Percentiles rank a stretch among this genome's conserved stretches.
Evolutionary conservation across 78 protist species (phyloP).

Genomic region (Speleostelium caveatum): DNA sequence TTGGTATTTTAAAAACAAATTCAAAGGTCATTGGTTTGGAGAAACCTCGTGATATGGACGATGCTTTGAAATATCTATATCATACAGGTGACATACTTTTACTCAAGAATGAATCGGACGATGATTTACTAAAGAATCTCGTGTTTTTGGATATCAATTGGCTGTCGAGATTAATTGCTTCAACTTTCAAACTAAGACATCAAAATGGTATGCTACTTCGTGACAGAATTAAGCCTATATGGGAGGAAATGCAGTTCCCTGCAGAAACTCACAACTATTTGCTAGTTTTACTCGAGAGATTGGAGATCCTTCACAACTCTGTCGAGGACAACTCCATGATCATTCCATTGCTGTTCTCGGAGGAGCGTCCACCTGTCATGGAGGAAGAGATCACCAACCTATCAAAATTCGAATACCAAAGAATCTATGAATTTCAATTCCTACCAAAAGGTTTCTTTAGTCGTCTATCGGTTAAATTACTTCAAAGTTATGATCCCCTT

Average conservation of each 20-base stretch:
- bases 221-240: conserved; percentile 12
- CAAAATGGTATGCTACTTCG: conserved; percentile 41
- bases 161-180: conserved; percentile 30
- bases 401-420: not conserved
- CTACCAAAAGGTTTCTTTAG: conserved; percentile 71
- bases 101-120: conserved; percentile 20
- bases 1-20: not conserved
- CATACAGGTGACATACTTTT: conserved; percentile 35
- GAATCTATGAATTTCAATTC: conserved; percentile 58
- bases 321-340: conserved; percentile 19
- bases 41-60: conserved; percentile 29
- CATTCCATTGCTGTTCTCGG: conserved; percentile 44
- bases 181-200: conserved; percentile 12
- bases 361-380: conserved; percentile 53
- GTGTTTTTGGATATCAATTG: conserved; percentile 38
- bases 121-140: conserved; percentile 26
- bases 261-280: not conserved
- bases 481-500: conserved; percentile 58
- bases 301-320: conserved; percentile 30
- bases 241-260: conserved; percentile 16
- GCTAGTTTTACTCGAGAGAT: conserved; percentile 12
- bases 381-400: not conserved
- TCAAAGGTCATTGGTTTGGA: conserved; percentile 18
- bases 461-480: conserved; percentile 38
- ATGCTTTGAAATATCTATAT: conserved; percentile 35